These are phyloP conservation scores for Paracoccidioides lutzii DNA, from an alignment of 2,329 filamentous ascomycete species.

Conservation along the genomic window DNA sequence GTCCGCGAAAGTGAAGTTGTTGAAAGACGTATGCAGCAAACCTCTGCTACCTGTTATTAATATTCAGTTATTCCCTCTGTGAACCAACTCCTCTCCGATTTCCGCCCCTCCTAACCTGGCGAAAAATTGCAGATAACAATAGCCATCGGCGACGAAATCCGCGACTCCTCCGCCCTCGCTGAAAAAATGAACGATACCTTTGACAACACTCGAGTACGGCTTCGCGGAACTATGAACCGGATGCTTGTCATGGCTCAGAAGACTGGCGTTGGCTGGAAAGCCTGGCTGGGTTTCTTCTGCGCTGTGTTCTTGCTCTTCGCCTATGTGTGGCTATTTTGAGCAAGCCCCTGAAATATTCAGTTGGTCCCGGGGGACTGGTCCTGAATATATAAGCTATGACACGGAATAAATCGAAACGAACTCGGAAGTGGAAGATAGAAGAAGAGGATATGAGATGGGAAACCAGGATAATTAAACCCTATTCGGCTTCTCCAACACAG, in stretches of 20 bases:
- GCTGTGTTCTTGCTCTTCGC: conserved; percentile 72
- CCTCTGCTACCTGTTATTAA: neutral
- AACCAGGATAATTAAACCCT: too few species aligned
- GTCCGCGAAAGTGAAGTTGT: conserved; percentile 70
- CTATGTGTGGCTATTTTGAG: conserved; percentile 81
- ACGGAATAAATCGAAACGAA: too few species aligned
- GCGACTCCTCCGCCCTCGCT: conserved; percentile 72
- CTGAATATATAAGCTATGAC: too few species aligned
- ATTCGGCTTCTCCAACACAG: too few species aligned
- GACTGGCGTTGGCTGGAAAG: conserved; percentile 90
- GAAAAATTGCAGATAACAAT: conserved; percentile 56
- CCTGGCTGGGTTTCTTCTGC: conserved; percentile 81
- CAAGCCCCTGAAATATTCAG: too few species aligned
- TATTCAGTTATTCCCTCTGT: conserved; percentile 1
- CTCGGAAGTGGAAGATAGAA: too few species aligned
- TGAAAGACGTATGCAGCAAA: conserved; percentile 62
- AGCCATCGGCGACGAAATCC: conserved; percentile 90
- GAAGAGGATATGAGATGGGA: too few species aligned
- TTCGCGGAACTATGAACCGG: conserved; percentile 88
- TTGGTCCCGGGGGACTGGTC: too few species aligned
- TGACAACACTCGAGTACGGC: conserved; percentile 64
- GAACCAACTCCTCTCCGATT: neutral
- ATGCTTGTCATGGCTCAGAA: conserved; percentile 93
- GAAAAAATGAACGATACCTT: conserved; percentile 96
- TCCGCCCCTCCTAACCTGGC: neutral